Evolutionary conservation across 371 early-diverging fungal genomes (phyloP), one percentile per base, ranked within the genome.

Genomic region (Umbelopsis sp.): DNA sequence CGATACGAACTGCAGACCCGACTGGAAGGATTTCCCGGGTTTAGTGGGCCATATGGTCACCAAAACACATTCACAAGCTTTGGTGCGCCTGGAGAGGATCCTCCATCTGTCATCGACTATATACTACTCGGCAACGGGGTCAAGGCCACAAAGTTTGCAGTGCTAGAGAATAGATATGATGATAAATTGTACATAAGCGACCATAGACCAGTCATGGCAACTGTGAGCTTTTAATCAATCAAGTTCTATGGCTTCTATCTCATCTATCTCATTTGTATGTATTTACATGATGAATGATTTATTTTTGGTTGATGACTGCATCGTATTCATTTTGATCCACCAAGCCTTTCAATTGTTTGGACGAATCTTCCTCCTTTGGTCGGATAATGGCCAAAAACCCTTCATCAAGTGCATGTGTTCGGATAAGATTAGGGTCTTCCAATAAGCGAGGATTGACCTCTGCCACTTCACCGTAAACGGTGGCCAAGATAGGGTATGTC

Each of bases 191-290:
- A 67, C 50, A 74, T 81, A 18, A 83, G 82, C 64, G 85, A 85
- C 35, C 85, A 85, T 69, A 82, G 85, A 41, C 85, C 85, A 50
- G 84, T 85, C 14, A 69, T 85, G 37, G 80, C 77, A 14, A 74
- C 50, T 18, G 57, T 57, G 14, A 57, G n/a, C 29, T 57, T 57
- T 35, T 57, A 12, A 57, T 35, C 18, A 35, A 35, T 57, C 10
- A 35, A 24, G 29, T 57, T 35, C 4, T 35, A 57, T 18, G 2
- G 37, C 7, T 16, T 57, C 29, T 29, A 29, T 29, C 29, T 4
- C 29, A 29, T 57, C 35, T 57, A 35, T 35, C 22, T 22, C 22
- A 29, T 35, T 18, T 35, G 32, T 35, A 45, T 65, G 45, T 70
- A 20, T 45, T 25, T 70, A 32, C 45, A 18, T 45, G 10, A 18